Evolutionary conservation across 2,329 filamentous ascomycete genomes (phyloP), one percentile per base, ranked within the genome.

Genomic region (Diaporthe humulicola): DNA sequence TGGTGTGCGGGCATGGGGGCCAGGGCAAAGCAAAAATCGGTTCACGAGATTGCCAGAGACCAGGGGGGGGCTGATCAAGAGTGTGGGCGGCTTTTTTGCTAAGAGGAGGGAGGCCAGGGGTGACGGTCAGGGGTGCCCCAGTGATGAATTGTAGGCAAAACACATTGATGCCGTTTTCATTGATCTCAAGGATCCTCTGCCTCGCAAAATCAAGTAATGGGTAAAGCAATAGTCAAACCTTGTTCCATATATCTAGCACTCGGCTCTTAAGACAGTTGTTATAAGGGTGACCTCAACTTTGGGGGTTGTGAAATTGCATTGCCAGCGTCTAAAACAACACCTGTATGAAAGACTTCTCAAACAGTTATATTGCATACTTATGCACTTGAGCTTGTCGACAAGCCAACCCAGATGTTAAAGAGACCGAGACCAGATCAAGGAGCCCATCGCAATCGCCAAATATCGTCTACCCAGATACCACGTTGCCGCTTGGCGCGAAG

Each of bases 1-100:
- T 84, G 82, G 84, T 81, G 82, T 81, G 80, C 74, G 77, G 79
- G 75, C 81, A 82, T 80, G 80, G 80, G 80, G 79, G 60, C 75
- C 73, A 76, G 75, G 76, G 74, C 76, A 76, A 73, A 75, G 70
- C 82, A 81, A 84, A 84, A 84, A 81, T 85, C 83, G 83, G 85
- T 86, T 86, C 84, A 84, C 82, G 83, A 87, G 84, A 87, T 86
- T 86, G 82, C 83, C 79, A 80, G 79, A 79, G 83, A 84, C 84
- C 81, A 79, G 82, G 81, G 74, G 50, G 82, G 81, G 74, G 58
- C 50, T 73, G 45, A 60, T 48, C 40, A 72, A 64, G 54, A 72
- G 36, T 64, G 72, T 76, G 74, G 74, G 72, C 67, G 73, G 61
- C 42, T 76, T 69, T 70, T 70, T 76, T 72, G 61, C 74, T 33